A percentile compares a stretch with the other conserved stretches of the same genome.
phyloP scores from a whole-genome alignment of 2,329 filamentous ascomycete species.

The Venturia effusa region DNA sequence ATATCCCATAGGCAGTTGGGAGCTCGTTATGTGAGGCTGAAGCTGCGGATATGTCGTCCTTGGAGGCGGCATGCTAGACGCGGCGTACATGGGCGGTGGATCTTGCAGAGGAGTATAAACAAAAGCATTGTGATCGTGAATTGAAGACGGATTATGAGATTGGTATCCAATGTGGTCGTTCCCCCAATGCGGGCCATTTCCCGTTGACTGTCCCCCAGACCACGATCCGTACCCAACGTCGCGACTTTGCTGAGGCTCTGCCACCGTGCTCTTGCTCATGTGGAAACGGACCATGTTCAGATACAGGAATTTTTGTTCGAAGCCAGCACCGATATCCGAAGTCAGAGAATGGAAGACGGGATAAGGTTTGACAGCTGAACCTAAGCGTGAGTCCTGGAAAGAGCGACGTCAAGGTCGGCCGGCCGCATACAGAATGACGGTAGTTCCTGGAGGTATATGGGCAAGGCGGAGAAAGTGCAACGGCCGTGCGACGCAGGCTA shows the following conservation, averaged over 20 bases:
- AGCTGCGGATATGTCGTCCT: constrained; percentile 28
- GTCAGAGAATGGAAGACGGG: background rate
- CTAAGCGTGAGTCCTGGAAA: constrained; percentile 3
- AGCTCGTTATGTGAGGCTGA: constrained; percentile 28
- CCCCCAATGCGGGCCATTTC: constrained; percentile 19
- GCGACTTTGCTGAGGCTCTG: constrained; percentile 28
- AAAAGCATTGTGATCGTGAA: constrained; percentile 30
- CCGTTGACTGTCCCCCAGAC: constrained; percentile 21
- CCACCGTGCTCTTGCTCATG: constrained; percentile 27
- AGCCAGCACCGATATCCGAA: constrained; percentile 7
- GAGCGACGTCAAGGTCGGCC: constrained; percentile 10
- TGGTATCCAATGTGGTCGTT: constrained; percentile 20
- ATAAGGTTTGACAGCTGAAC: background rate
- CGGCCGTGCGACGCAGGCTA: constrained; percentile 8
- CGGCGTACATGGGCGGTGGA: constrained; percentile 25
- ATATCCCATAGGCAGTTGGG: constrained; percentile 31
- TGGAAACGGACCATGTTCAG: background rate
- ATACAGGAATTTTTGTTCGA: constrained; percentile 1
- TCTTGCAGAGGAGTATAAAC: constrained; percentile 27
- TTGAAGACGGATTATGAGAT: constrained; percentile 27
- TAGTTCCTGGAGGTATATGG: constrained; percentile 9
- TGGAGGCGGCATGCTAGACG: constrained; percentile 27
- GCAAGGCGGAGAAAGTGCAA: constrained; percentile 2
- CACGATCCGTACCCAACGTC: constrained; percentile 21
- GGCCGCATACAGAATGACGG: constrained; percentile 8